Evolutionary conservation across 768 basidiomycete genomes (phyloP).

Genomic region (Suillus plorans): DNA sequence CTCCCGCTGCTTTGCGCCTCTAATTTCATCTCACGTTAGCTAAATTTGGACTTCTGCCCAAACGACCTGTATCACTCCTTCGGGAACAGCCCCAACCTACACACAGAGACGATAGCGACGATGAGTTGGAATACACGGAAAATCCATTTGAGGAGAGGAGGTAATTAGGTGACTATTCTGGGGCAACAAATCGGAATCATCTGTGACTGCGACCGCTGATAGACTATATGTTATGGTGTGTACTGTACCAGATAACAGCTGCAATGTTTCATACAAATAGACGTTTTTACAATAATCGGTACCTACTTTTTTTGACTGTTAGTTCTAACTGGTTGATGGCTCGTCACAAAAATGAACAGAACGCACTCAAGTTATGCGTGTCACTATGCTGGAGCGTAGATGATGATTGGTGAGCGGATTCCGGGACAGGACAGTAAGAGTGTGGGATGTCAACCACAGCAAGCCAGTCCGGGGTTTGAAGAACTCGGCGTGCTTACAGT

Average conservation of each 20-base stretch:
- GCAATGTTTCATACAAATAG: not conserved
- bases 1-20: not conserved
- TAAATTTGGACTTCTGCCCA: conserved; percentile 71
- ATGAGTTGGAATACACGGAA: conserved; percentile 71
- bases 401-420: not conserved
- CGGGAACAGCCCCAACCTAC: conserved; percentile 30
- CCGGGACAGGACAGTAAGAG: too few relatives aligned
- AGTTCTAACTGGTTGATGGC: not conserved
- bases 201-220: not conserved
- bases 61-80: conserved; percentile 66
- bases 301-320: not conserved
- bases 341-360: not conserved
- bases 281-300: not conserved
- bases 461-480: not conserved
- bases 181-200: not conserved
- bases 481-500: not conserved
- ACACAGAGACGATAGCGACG: conserved; percentile 36
- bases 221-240: not conserved
- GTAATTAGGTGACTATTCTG: conserved; percentile 5
- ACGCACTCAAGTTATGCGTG: not conserved
- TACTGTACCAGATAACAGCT: not conserved
- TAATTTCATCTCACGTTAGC: conserved; percentile 32
- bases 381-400: not conserved
- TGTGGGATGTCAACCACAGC: too few relatives aligned
- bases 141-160: conserved; percentile 66